Base-by-base conservation (phyloP, 2,329 filamentous ascomycete species). In the Aspergillus fructus region DNA sequence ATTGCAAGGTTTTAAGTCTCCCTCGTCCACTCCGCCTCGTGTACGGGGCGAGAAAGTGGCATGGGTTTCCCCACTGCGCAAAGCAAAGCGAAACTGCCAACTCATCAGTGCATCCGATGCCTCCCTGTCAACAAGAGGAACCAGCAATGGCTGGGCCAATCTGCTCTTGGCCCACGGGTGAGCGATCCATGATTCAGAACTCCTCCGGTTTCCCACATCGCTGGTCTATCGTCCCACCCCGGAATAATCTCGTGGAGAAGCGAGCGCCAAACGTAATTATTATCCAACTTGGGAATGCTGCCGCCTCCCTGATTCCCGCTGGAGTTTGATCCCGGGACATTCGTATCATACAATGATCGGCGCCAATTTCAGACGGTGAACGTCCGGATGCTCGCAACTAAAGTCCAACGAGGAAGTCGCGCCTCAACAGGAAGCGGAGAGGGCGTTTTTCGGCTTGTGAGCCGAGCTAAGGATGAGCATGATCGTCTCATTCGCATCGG, bases 81-180 rank as follows among this genome's bases (percentile, higher is more conserved):
- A 58, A 63, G 61, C 61, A 58, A 30, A 63, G 57, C 59, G 53
- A 60, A 58, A 63, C 75, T 89, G 87, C 85, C 87, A 89, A 84
- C 87, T 86, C 87, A 89, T 89, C 86, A 85, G 75, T 89, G 86
- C 87, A 87, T 89, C 81, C 81, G 79, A 71, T 70, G 68, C 70
- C 71, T 74, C 70, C 64, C 66, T 69, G 66, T 72, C 69, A 68
- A 61, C 51, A 42, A 54, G 46, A 50, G 53, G 58, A 59, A 55
- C 58, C 41, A 52, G 53, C 49, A n/a, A 52, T 33, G 58, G 60
- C 58, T 58, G 55, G 56, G 45, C 62, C 63, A 64, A 61, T 65
- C 59, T 60, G 40, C 23, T 43, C 52, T 37, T 50, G 60, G 33
- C 60, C 56, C 53, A 51, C 49, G 33, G 53, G 30, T 50, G 24